A percentile compares a stretch with the other conserved stretches of the same genome.
These are phyloP conservation scores for Dendrothele bispora DNA, from an alignment of 768 basidiomycete genomes.

Conservation along the genomic window DNA sequence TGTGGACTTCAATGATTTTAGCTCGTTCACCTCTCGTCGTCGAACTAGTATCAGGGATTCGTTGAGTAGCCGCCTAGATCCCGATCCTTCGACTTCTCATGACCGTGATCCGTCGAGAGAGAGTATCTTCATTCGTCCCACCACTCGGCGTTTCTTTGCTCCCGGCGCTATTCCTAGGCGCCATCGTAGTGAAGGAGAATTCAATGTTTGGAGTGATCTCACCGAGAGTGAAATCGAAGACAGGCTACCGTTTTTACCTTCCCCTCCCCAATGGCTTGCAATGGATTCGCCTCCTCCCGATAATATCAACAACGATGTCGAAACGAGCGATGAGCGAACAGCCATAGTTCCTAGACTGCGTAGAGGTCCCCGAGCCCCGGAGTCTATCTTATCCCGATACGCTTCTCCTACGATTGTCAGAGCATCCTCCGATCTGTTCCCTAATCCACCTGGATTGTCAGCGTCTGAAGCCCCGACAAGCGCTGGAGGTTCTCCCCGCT, in stretches of 20 bases:
- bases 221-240: constrained; percentile 16
- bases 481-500: too few species aligned
- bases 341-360: constrained; percentile 52
- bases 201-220: constrained; percentile 23
- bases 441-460: too few species aligned
- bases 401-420: too few species aligned
- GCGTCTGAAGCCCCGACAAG: too few species aligned
- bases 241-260: too few species aligned
- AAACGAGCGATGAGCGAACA: constrained; percentile 34
- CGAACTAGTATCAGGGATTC: constrained; percentile 49
- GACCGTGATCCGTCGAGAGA: constrained; percentile 3
- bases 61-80: constrained; percentile 24
- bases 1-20: constrained; percentile 74
- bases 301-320: constrained; percentile 19
- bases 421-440: too few species aligned
- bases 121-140: constrained; percentile 14
- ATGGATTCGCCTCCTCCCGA: constrained; percentile 7
- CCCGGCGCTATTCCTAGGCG: constrained; percentile 42
- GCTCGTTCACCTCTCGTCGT: constrained; percentile 60
- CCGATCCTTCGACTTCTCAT: constrained; percentile 14
- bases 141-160: constrained; percentile 58
- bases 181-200: constrained; percentile 35
- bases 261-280: neutral
- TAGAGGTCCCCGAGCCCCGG: constrained; percentile 66
- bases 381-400: constrained; percentile 53